phyloP scores from a whole-genome alignment of 1,284 basidiomycete genomes.

The Moniliophthora roreri region DNA sequence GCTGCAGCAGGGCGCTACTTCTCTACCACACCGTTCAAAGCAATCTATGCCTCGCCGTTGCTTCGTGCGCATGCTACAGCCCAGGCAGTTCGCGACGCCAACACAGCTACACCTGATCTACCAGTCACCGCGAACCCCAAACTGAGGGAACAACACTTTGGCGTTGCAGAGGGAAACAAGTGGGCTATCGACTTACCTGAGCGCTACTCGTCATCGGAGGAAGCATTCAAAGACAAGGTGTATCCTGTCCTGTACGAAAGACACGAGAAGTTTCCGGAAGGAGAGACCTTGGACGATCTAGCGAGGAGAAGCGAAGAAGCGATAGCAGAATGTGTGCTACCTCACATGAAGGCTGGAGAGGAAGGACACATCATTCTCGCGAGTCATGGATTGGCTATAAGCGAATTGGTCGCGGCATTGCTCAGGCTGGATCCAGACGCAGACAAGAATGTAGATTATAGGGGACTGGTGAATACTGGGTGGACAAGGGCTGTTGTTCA shows the following conservation, averaged over 20 bases:
- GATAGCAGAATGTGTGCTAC: constrained; percentile 57
- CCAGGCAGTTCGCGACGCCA: constrained; percentile 49
- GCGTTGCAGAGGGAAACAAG: constrained; percentile 64
- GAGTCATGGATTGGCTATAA: constrained; percentile 74
- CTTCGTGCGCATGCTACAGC: constrained; percentile 72
- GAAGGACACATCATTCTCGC: constrained; percentile 63
- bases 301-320: constrained; percentile 53
- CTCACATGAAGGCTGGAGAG: constrained; percentile 43
- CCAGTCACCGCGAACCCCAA: constrained; percentile 49
- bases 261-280: constrained; percentile 59
- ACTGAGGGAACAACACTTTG: constrained; percentile 66
- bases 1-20: constrained; percentile 66
- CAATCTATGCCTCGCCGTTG: constrained; percentile 76
- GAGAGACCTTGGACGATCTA: constrained; percentile 71
- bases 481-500: constrained; percentile 58
- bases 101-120: constrained; percentile 47
- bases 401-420: constrained; percentile 55
- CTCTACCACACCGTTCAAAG: constrained; percentile 50
- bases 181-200: constrained; percentile 40
- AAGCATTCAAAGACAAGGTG: constrained; percentile 43
- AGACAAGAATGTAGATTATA: constrained; percentile 34
- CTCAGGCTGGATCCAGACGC: constrained; percentile 45
- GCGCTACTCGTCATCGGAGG: constrained; percentile 33
- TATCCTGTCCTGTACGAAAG: constrained; percentile 51
- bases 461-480: constrained; percentile 60